These are phyloP conservation scores for Aciculoconidium aculeatum DNA, from an alignment of 805 yeast genomes.

Conservation along the genomic window DNA sequence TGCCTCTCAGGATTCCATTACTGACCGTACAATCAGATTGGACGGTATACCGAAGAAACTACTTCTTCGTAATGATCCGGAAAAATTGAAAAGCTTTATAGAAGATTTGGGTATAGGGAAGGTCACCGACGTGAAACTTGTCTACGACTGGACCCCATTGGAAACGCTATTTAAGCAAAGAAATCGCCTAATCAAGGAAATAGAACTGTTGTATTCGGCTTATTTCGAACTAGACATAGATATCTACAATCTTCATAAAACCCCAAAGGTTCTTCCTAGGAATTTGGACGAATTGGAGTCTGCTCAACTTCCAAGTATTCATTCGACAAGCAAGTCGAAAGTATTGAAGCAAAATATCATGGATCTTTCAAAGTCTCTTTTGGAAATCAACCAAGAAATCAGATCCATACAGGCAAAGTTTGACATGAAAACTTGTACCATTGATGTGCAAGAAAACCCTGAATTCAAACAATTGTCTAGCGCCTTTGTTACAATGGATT, in stretches of 20 bases:
- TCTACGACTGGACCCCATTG: conserved; percentile 41
- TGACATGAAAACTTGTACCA: conserved; percentile 19
- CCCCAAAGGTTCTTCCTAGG: conserved; percentile 27
- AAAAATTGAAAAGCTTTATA: conserved; percentile 40
- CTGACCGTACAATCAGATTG: conserved; percentile 52
- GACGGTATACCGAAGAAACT: conserved; percentile 49
- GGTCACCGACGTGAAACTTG: conserved; percentile 45
- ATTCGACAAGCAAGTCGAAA: conserved; percentile 14
- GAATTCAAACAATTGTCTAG: conserved; percentile 35
- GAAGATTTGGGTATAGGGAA: conserved; percentile 52
- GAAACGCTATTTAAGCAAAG: conserved; percentile 33
- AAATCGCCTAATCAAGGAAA: conserved; percentile 17
- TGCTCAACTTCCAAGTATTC: conserved; percentile 2
- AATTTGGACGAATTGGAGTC: conserved; percentile 7
- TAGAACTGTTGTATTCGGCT: conserved; percentile 40
- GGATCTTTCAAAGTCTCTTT: conserved; percentile 27
- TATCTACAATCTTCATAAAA: conserved; percentile 26
- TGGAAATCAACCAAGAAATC: conserved; percentile 35
- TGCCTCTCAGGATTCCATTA: conserved; percentile 54
- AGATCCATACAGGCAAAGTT: conserved; percentile 26
- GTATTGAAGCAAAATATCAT: conserved; percentile 21
- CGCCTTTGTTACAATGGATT: conserved; percentile 46
- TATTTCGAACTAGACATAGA: conserved; percentile 39
- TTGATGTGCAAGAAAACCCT: conserved; percentile 19
- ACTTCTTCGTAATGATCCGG: conserved; percentile 31